Evolutionary conservation across 352 stramenopile species (phyloP).

Genomic region (Pythium brassicae): DNA sequence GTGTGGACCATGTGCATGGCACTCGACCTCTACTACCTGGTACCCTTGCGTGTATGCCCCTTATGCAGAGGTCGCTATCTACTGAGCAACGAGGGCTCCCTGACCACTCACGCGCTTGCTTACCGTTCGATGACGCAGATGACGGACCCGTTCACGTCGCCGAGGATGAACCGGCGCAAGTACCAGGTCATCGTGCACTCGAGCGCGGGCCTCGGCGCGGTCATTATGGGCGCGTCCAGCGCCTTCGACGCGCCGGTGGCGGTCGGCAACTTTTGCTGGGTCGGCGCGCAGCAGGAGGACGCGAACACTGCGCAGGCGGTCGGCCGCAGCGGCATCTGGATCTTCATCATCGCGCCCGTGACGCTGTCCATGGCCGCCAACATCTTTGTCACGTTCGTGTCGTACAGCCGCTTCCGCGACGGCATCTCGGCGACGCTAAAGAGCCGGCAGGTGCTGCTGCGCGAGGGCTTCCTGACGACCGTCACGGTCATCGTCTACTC

Average conservation of each 20-base stretch:
- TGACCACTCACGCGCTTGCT: not conserved
- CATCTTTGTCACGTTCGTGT: slow-evolving; percentile 65
- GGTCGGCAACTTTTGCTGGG: slow-evolving; percentile 72
- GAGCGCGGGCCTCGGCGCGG: slow-evolving; percentile 26
- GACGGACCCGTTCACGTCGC: slow-evolving; percentile 80
- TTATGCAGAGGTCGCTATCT: no score
- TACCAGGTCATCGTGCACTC: slow-evolving; percentile 55
- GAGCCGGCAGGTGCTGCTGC: slow-evolving; percentile 48
- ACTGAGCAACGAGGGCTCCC: no score
- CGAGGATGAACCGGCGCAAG: slow-evolving; percentile 56
- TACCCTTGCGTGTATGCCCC: no score
- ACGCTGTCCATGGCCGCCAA: slow-evolving; percentile 49
- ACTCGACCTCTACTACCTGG: slow-evolving; percentile 65
- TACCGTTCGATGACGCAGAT: slow-evolving; percentile 25
- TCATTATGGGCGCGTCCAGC: slow-evolving; percentile 49
- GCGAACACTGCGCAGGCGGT: slow-evolving; percentile 20
- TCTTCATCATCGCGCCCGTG: slow-evolving; percentile 64
- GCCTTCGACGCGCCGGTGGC: slow-evolving; percentile 52
- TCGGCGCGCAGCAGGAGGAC: slow-evolving; percentile 40
- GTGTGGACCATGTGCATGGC: slow-evolving; percentile 70
- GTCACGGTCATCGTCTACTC: slow-evolving; percentile 68
- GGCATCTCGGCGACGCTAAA: slow-evolving; percentile 57
- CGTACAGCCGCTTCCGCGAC: slow-evolving; percentile 51
- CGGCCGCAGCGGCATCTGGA: slow-evolving; percentile 39
- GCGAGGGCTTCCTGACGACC: slow-evolving; percentile 67